A percentile compares a stretch with the other conserved stretches of the same genome.
phyloP scores from a whole-genome alignment of 2,329 filamentous ascomycete species.

The Colletotrichum higginsianum region DNA sequence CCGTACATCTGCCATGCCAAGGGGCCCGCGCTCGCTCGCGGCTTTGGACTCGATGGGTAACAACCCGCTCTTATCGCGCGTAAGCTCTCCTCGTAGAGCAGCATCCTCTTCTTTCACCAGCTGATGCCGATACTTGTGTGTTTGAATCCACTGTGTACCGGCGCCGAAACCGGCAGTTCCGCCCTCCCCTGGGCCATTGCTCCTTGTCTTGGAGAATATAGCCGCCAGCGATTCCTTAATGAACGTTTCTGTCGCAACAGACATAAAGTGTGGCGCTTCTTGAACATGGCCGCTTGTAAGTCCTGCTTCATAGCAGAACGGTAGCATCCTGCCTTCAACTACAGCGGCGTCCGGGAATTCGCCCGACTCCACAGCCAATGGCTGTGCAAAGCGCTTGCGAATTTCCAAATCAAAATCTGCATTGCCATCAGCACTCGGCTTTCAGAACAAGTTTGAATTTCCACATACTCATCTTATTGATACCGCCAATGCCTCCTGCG shows the following conservation, averaged over 20 bases:
- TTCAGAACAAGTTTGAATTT: background rate
- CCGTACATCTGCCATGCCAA: constrained; percentile 84
- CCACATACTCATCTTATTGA: constrained; percentile 84
- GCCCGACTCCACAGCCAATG: constrained; percentile 76
- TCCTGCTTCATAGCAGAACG: constrained; percentile 77
- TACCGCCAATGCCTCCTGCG: constrained; percentile 69
- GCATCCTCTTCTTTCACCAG: constrained; percentile 83
- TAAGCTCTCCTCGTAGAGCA: constrained; percentile 79
- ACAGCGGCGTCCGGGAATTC: constrained; percentile 77
- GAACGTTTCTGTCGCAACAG: constrained; percentile 76
- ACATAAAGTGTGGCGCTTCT: constrained; percentile 76
- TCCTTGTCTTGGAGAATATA: constrained; percentile 75
- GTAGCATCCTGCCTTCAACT: constrained; percentile 76
- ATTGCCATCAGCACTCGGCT: background rate
- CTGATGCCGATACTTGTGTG: constrained; percentile 81
- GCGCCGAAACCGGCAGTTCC: constrained; percentile 75
- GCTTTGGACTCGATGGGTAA: constrained; percentile 87
- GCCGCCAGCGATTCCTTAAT: constrained; percentile 77
- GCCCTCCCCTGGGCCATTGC: constrained; percentile 75
- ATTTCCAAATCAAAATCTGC: constrained; percentile 78
- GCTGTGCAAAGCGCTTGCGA: constrained; percentile 74
- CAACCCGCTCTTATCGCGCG: constrained; percentile 81
- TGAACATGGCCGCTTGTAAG: constrained; percentile 70
- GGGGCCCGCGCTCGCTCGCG: constrained; percentile 77
- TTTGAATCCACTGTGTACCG: constrained; percentile 81